Conservation (phyloP, 2,329 filamentous ascomycete species). For the Golovinomyces cichoracearum region DNA sequence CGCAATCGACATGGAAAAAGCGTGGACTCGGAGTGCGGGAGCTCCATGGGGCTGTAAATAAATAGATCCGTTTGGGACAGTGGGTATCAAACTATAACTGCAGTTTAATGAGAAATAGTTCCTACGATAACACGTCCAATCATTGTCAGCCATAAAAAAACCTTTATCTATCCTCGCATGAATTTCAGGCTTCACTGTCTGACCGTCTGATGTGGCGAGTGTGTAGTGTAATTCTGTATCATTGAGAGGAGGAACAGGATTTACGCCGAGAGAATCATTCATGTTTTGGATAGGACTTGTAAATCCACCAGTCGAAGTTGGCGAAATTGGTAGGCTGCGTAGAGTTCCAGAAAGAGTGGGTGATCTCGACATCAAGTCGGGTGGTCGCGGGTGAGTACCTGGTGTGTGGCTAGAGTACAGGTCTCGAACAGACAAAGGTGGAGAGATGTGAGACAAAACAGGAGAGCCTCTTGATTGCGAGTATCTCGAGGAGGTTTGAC, state of each 20-base stretch:
- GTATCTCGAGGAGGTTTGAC: conserved; percentile 13
- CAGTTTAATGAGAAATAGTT: conserved; percentile 48
- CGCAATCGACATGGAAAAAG: conserved; percentile 39
- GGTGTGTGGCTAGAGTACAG: conserved; percentile 14
- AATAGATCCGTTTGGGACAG: conserved; percentile 20
- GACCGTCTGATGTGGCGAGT: conserved; percentile 24
- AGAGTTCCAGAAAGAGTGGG: conserved; percentile 10
- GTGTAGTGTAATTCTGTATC: conserved; percentile 20
- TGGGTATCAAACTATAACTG: conserved; percentile 30
- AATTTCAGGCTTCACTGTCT: conserved; percentile 31
- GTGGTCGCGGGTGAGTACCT: conserved; percentile 9
- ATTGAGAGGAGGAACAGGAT: conserved; percentile 15
- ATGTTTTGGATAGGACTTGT: conserved; percentile 14
- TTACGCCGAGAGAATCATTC: conserved; percentile 9
- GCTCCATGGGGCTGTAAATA: conserved; percentile 11
- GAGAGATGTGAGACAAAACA: conserved; percentile 14
- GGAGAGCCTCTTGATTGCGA: conserved; percentile 10
- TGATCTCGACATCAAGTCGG: conserved; percentile 14
- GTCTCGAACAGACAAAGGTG: conserved; percentile 13
- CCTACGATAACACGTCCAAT: conserved; percentile 50
- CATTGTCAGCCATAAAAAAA: conserved; percentile 37
- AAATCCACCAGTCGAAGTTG: conserved; percentile 14
- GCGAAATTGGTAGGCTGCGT: conserved; percentile 13
- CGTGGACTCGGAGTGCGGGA: conserved; percentile 21
- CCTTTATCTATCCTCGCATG: conserved; percentile 44